phyloP scores from a whole-genome alignment of 768 basidiomycete species.

The Tylopilus plumbeoviolaceoides region DNA sequence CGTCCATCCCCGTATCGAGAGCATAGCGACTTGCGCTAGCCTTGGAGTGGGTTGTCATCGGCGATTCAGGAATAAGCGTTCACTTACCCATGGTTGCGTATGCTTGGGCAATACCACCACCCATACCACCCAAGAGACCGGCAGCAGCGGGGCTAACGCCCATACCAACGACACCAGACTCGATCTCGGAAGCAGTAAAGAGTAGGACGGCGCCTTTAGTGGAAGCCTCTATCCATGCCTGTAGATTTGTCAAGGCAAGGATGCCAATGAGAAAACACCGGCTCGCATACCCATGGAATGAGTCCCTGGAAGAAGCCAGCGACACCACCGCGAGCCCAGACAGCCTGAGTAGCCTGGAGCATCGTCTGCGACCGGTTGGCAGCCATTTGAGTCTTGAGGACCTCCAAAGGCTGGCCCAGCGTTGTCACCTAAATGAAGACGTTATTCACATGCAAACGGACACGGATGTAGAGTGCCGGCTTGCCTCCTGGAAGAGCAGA shows the following conservation, averaged over 20 bases:
- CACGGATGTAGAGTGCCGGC: constrained; percentile 25
- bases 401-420: constrained; percentile 96
- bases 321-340: constrained; percentile 90
- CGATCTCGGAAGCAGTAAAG: constrained; percentile 95
- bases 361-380: constrained; percentile 92
- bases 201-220: constrained; percentile 96
- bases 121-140: constrained; percentile 95
- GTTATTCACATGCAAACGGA: background rate
- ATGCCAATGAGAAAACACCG: background rate
- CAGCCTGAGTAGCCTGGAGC: constrained; percentile 75
- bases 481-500: constrained; percentile 58
- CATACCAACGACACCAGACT: constrained; percentile 56
- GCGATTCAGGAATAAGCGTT: constrained; percentile 1
- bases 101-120: constrained; percentile 94
- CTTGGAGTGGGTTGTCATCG: constrained; percentile 12
- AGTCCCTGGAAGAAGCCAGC: constrained; percentile 95
- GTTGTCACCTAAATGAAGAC: constrained; percentile 75
- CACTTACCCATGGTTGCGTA: constrained; percentile 99
- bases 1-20: constrained; percentile 11
- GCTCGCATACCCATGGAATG: constrained; percentile 85
- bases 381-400: constrained; percentile 99
- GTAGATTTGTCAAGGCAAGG: background rate
- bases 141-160: constrained; percentile 78
- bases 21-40: constrained; percentile 18
- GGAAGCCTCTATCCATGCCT: constrained; percentile 99